Evolutionary conservation across 2,329 filamentous ascomycete genomes (phyloP).

Genomic region (Alternaria triticimaculans): DNA sequence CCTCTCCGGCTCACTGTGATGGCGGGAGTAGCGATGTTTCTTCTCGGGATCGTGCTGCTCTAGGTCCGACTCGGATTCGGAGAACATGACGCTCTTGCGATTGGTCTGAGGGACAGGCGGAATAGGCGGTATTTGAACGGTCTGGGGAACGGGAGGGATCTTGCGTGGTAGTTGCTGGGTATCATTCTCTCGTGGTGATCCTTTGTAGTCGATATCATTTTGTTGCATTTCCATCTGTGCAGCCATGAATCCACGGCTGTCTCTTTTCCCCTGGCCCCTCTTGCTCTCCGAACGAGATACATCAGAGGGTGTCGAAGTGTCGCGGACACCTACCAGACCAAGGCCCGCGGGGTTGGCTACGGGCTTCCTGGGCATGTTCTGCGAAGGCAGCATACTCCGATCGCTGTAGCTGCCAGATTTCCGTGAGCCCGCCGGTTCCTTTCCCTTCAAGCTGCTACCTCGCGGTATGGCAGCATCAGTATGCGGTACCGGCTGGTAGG

Average conservation of each 20-base stretch:
- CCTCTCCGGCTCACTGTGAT: constrained; percentile 55
- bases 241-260: constrained; percentile 44
- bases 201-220: constrained; percentile 46
- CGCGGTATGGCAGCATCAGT: constrained; percentile 27
- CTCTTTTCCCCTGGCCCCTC: constrained; percentile 31
- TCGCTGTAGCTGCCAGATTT: constrained; percentile 42
- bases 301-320: constrained; percentile 31
- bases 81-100: constrained; percentile 53
- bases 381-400: constrained; percentile 28
- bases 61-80: constrained; percentile 31
- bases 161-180: constrained; percentile 34
- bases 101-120: constrained; percentile 39
- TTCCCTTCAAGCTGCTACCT: constrained; percentile 38
- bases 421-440: constrained; percentile 37
- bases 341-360: constrained; percentile 35
- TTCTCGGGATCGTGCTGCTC: constrained; percentile 32
- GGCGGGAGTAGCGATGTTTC: constrained; percentile 41
- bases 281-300: constrained; percentile 47
- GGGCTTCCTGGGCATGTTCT: constrained; percentile 33
- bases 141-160: constrained; percentile 17
- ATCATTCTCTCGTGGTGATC: constrained; percentile 41
- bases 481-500: constrained; percentile 21
- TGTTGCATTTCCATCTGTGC: constrained; percentile 49
- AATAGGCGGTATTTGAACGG: constrained; percentile 3
- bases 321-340: constrained; percentile 41